Evolutionary conservation across 345 rosid genomes (phyloP).

Genomic region (Cardamine resedifolia): DNA sequence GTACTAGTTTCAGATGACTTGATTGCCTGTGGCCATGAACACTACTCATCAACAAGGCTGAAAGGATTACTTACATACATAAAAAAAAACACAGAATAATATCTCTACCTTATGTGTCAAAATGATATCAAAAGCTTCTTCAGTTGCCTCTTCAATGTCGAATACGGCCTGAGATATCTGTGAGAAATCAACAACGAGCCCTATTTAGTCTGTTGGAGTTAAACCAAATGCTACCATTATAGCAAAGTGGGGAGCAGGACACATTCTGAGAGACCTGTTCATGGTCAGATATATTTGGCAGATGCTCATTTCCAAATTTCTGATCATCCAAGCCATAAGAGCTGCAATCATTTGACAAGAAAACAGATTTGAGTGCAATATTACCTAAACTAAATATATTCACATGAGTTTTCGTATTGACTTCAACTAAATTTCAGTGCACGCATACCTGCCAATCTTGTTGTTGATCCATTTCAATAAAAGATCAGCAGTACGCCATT

Average conservation of each 20-base stretch:
- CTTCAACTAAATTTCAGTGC: neutral
- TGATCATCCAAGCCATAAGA: conserved; percentile 80
- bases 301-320: conserved; percentile 73
- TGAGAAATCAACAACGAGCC: conserved; percentile 26
- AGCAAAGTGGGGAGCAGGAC: conserved; percentile 7
- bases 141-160: conserved; percentile 94
- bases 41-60: conserved; percentile 19
- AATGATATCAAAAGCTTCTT: conserved; percentile 78
- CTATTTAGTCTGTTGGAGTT: neutral
- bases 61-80: conserved; percentile 5
- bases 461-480: conserved; percentile 91
- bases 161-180: conserved; percentile 82
- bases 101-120: conserved; percentile 61
- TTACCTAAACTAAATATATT: conserved; percentile 1
- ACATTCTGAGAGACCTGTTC: conserved; percentile 58
- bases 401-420: neutral
- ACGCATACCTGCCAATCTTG: conserved; percentile 71
- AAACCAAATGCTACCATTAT: conserved; percentile 1
- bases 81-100: neutral
- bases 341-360: conserved; percentile 44
- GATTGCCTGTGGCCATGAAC: conserved; percentile 61
- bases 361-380: neutral
- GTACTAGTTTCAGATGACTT: conserved; percentile 63
- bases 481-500: conserved; percentile 79
- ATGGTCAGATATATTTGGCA: conserved; percentile 69